Evolutionary conservation across 1,139 yeast species (phyloP).

Genomic region (Meyerozyma smithsonii): DNA sequence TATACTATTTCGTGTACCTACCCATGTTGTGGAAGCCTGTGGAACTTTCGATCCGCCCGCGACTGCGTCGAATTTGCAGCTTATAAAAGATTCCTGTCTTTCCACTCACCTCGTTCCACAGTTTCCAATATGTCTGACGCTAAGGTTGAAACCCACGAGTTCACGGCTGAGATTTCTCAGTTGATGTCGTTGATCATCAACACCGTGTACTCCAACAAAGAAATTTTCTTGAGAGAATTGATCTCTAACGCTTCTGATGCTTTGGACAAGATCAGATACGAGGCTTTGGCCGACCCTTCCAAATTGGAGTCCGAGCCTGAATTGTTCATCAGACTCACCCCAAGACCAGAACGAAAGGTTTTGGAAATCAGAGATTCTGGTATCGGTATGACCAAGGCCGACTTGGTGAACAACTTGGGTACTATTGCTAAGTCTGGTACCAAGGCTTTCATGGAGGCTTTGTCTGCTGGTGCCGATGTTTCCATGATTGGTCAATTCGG

Average conservation of each 20-base stretch:
- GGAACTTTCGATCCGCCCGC: slow-evolving; percentile 3
- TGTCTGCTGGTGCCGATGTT: slow-evolving; percentile 99
- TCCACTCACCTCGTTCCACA: slow-evolving; percentile 1
- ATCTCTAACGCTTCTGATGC: slow-evolving; percentile 98
- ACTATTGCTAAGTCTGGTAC: slow-evolving; percentile 99
- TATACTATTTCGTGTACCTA: neutral
- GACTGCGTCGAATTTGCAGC: slow-evolving; percentile 3
- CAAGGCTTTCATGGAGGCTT: slow-evolving; percentile 98
- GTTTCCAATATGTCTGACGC: slow-evolving; percentile 45
- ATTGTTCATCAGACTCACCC: slow-evolving; percentile 94
- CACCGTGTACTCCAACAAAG: slow-evolving; percentile 99
- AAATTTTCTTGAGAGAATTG: slow-evolving; percentile 97
- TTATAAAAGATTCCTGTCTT: neutral
- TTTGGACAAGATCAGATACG: slow-evolving; percentile 94
- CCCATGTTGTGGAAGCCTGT: slow-evolving; percentile 2
- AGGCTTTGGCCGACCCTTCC: slow-evolving; percentile 88
- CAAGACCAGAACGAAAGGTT: slow-evolving; percentile 89
- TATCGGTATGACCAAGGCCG: slow-evolving; percentile 99
- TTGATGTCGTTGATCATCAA: slow-evolving; percentile 99
- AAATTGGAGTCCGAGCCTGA: slow-evolving; percentile 94
- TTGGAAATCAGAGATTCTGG: slow-evolving; percentile 98
- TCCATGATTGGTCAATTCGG: slow-evolving; percentile 99
- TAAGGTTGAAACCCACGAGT: slow-evolving; percentile 82
- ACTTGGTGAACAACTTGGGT: slow-evolving; percentile 98
- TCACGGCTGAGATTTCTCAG: slow-evolving; percentile 99